A percentile compares a stretch with the other conserved stretches of the same genome.
Conservation (phyloP, 176 grass and related monocot genomes). For the Musa acuminata region DNA sequence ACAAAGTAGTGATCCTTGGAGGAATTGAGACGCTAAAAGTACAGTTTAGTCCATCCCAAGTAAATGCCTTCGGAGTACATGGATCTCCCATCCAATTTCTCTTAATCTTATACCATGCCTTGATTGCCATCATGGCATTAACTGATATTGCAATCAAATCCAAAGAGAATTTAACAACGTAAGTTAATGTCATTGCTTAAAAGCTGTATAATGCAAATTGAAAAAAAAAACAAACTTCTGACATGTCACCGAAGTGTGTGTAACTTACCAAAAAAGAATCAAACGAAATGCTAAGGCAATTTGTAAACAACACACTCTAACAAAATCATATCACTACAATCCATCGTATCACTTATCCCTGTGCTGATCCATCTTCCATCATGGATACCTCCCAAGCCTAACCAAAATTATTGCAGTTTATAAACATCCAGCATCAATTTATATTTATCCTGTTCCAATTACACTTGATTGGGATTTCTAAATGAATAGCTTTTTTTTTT, state of each 20-base stretch:
- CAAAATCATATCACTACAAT: neutral
- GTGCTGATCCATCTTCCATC: neutral
- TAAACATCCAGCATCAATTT: no score
- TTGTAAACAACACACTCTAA: neutral
- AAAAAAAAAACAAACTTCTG: neutral
- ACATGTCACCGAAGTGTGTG: neutral
- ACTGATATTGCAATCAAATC: slow-evolving; percentile 17
- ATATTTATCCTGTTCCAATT: no score
- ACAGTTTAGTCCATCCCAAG: slow-evolving; percentile 43
- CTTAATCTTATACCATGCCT: slow-evolving; percentile 25
- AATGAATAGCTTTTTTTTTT: no score
- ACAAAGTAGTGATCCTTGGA: slow-evolving; percentile 31
- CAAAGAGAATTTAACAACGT: neutral
- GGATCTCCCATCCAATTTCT: slow-evolving; percentile 65
- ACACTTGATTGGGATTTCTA: no score
- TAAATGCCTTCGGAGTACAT: slow-evolving; percentile 21
- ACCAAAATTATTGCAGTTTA: neutral
- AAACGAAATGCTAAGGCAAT: neutral
- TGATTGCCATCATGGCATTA: slow-evolving; percentile 34
- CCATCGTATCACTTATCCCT: neutral
- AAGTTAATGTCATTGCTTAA: neutral
- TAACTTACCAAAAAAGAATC: neutral
- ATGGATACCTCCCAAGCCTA: neutral
- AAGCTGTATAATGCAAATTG: neutral
- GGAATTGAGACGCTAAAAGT: neutral